These are phyloP conservation scores for Phytophthora cajani DNA, from an alignment of 352 stramenopile genomes.

Conservation along the genomic window DNA sequence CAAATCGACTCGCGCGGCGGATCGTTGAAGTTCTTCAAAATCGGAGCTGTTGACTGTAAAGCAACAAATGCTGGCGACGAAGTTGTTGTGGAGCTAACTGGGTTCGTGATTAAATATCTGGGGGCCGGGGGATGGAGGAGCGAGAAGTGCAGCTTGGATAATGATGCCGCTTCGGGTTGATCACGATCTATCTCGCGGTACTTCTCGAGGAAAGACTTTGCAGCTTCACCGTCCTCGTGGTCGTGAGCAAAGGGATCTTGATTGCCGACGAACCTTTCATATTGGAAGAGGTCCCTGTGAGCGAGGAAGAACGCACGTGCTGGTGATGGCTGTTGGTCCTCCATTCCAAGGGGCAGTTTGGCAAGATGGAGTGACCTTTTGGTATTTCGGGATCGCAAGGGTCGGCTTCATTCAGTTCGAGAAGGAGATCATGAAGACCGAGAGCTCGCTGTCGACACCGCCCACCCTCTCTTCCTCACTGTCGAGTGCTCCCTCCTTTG, in stretches of 20 bases:
- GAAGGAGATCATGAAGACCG: conserved; percentile 27
- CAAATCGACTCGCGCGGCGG: neutral
- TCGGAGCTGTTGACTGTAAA: conserved; percentile 26
- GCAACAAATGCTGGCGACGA: conserved; percentile 16
- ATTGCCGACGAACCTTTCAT: conserved; percentile 55
- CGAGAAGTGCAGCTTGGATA: conserved; percentile 19
- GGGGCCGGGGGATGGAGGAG: conserved; percentile 12
- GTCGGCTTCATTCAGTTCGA: conserved; percentile 1
- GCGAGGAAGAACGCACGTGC: conserved; percentile 57
- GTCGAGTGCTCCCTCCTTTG: conserved; percentile 33
- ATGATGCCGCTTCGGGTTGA: neutral
- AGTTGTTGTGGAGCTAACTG: neutral
- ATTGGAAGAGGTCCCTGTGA: conserved; percentile 76
- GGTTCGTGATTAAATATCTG: conserved; percentile 1
- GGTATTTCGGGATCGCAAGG: conserved; percentile 9
- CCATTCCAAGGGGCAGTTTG: neutral
- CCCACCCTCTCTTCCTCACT: conserved; percentile 36
- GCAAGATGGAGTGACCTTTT: conserved; percentile 9
- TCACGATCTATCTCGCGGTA: conserved; percentile 54
- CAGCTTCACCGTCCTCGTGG: conserved; percentile 4
- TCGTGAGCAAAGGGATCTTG: conserved; percentile 19
- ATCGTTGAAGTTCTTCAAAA: conserved; percentile 9
- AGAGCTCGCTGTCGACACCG: conserved; percentile 22
- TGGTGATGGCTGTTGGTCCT: conserved; percentile 20
- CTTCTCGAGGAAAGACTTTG: conserved; percentile 52